Percentiles rank a stretch among this genome's conserved stretches.
phyloP scores from a whole-genome alignment of 2,329 filamentous ascomycete species.

The Aspergillus fumigatiaffinis region DNA sequence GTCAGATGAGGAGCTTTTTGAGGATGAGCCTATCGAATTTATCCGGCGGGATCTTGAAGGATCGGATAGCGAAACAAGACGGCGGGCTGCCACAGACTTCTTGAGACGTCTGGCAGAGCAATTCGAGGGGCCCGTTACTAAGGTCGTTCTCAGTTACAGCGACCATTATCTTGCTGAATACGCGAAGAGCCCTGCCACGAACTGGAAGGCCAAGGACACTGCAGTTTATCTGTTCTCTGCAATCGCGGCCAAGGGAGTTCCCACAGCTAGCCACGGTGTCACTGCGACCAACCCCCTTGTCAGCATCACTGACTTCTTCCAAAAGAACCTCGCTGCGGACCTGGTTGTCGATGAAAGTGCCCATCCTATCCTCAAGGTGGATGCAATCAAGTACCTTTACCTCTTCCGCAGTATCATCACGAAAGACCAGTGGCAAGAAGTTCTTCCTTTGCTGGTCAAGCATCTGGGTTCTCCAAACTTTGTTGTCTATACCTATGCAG shows the following conservation, averaged over 20 bases:
- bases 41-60: conserved; percentile 93
- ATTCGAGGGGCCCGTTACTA: conserved; percentile 80
- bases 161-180: conserved; percentile 76
- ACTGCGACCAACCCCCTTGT: conserved; percentile 84
- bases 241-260: conserved; percentile 84
- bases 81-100: conserved; percentile 92
- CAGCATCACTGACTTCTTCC: conserved; percentile 91
- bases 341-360: conserved; percentile 65
- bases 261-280: conserved; percentile 84
- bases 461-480: conserved; percentile 88
- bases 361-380: conserved; percentile 87
- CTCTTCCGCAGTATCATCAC: conserved; percentile 93
- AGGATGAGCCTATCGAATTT: conserved; percentile 98
- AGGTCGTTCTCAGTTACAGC: conserved; percentile 82
- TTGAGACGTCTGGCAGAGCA: conserved; percentile 81
- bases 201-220: conserved; percentile 98
- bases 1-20: conserved; percentile 91
- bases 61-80: conserved; percentile 88
- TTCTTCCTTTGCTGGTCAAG: conserved; percentile 84
- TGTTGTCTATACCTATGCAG: conserved; percentile 95
- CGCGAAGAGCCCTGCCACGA: conserved; percentile 60
- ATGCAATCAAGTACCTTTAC: conserved; percentile 97
- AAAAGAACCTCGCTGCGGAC: conserved; percentile 86
- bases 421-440: conserved; percentile 84
- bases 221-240: conserved; percentile 96